These are phyloP conservation scores for Boletus rex-veris DNA, from an alignment of 768 basidiomycete species.

Conservation along the genomic window DNA sequence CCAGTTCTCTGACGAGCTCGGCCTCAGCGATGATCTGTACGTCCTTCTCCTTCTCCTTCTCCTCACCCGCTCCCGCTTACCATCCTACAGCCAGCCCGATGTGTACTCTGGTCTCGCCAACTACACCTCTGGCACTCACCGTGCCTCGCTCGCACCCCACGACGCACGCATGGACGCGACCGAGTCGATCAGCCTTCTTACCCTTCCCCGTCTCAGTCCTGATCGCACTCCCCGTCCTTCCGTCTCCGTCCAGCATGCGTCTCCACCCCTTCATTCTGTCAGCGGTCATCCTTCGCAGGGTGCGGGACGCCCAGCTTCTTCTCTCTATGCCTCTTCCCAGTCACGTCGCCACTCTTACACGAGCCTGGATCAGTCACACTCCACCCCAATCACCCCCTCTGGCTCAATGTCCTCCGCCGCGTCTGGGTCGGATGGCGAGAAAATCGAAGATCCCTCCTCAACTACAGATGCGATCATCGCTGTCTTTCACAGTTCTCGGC, in stretches of 20 bases:
- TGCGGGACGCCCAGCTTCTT: slow-evolving; percentile 26
- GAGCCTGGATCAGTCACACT: not conserved
- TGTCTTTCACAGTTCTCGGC: slow-evolving; percentile 17
- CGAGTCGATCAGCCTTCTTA: slow-evolving; percentile 38
- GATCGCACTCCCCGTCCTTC: slow-evolving; percentile 48
- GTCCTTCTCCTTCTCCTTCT: not conserved
- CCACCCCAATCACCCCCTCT: not conserved
- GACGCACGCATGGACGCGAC: slow-evolving; percentile 17
- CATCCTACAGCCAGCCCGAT: not conserved
- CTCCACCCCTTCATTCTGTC: slow-evolving; percentile 9
- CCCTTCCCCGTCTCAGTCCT: slow-evolving; percentile 24
- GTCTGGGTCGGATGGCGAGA: slow-evolving; percentile 30
- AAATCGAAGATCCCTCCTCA: slow-evolving; percentile 37
- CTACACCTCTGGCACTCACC: slow-evolving; percentile 42
- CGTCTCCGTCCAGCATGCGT: slow-evolving; percentile 23
- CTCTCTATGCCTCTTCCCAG: slow-evolving; percentile 10
- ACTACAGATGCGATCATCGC: slow-evolving; percentile 29
- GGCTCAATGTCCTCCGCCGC: slow-evolving; percentile 6
- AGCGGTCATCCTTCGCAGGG: slow-evolving; percentile 35
- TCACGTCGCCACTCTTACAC: slow-evolving; percentile 8
- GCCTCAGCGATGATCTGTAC: not conserved
- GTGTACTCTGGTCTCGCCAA: slow-evolving; percentile 40
- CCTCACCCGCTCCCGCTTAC: not conserved
- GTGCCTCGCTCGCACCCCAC: slow-evolving; percentile 13
- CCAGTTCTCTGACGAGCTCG: slow-evolving; percentile 27